Evolutionary conservation across 2,329 filamentous ascomycete species (phyloP).

Genomic region (Thyridium curvatum): DNA sequence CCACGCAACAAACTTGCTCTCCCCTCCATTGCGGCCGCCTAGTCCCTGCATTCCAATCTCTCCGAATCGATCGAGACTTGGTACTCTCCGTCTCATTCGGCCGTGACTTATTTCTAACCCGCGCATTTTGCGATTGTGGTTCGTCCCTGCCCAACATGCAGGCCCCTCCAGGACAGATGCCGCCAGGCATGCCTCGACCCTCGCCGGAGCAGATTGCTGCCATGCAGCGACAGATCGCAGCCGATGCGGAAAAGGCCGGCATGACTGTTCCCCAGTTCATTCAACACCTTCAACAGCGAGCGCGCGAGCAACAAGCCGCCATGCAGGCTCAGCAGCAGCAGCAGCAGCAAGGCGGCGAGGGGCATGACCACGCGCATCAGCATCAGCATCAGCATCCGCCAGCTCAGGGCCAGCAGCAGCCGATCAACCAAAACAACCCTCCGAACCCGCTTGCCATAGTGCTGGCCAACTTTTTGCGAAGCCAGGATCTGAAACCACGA

Average conservation of each 20-base stretch:
- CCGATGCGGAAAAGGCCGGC: conserved; percentile 77
- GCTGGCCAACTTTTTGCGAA: conserved; percentile 78
- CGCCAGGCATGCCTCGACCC: conserved; percentile 25
- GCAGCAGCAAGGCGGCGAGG: conserved; percentile 29
- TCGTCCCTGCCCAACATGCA: conserved; percentile 12
- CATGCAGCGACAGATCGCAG: conserved; percentile 77
- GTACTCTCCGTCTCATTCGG: no score
- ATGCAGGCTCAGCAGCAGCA: conserved; percentile 36
- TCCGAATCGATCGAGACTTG: no score
- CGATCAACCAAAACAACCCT: conserved; percentile 64
- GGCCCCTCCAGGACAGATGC: conserved; percentile 20
- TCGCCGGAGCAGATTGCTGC: conserved; percentile 77
- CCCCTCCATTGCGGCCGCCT: no score
- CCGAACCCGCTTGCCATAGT: conserved; percentile 86
- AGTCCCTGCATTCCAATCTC: not conserved
- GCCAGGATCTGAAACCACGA: conserved; percentile 79
- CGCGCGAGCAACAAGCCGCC: conserved; percentile 41
- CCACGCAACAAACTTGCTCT: no score
- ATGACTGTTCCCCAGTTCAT: conserved; percentile 83
- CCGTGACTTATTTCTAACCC: no score
- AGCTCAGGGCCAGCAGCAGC: conserved; percentile 50
- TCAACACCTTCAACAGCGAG: conserved; percentile 57
- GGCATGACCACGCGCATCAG: conserved; percentile 23
- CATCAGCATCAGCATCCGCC: conserved; percentile 23
- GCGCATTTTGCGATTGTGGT: no score